Evolutionary conservation across 768 basidiomycete species (phyloP), one percentile per base, ranked within the genome.

Genomic region (Lactarius vividus): DNA sequence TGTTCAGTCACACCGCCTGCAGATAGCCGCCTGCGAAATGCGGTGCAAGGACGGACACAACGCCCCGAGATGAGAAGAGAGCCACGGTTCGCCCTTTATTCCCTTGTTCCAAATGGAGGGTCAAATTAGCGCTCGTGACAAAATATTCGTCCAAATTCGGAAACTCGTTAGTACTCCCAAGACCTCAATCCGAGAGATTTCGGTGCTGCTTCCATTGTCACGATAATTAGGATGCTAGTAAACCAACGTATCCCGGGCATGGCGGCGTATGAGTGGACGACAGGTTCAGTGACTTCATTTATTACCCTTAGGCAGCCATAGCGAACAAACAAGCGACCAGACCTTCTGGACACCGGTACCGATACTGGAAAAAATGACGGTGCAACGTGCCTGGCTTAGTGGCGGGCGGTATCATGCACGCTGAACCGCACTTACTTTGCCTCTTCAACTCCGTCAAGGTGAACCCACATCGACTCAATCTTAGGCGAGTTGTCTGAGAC

Each of bases 331-430:
- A 57, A 81, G 76, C 61, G 84, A 83, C 90, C 89, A 92, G 61
- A 91, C 81, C 77, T 92, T 92, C 72, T 84, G 71, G 40, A 89
- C 84, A 29, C 91, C 91, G 16, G 87, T 91, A 68, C 89, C 85
- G 70, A 90, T 85, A 72, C 90, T 92, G 71, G 59, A 59, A 61
- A 42, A 33, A 35, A 35, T 31, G 35, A 23, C 28, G 59, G 26
- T 52, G n/a, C 0, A 23, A 26, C n/a, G 10, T 28, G 20, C 35
- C 28, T 16, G 4, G 37, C 18, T 66, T 13, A 66, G 56, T 55
- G 29, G 29, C 7, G n/a, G 2, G 18, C 11, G 15, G 15, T n/a
- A 49, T 49, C 42, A 35, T 4, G 29, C 18, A 5, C 20, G 16
- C 28, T n/a, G 2, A n/a, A 37, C 15, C 20, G 53, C 40, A 56